Evolutionary conservation across 1,139 yeast genomes (phyloP), one percentile per base, ranked within the genome.

Genomic region (Chernovozyma sophiae-reginae): DNA sequence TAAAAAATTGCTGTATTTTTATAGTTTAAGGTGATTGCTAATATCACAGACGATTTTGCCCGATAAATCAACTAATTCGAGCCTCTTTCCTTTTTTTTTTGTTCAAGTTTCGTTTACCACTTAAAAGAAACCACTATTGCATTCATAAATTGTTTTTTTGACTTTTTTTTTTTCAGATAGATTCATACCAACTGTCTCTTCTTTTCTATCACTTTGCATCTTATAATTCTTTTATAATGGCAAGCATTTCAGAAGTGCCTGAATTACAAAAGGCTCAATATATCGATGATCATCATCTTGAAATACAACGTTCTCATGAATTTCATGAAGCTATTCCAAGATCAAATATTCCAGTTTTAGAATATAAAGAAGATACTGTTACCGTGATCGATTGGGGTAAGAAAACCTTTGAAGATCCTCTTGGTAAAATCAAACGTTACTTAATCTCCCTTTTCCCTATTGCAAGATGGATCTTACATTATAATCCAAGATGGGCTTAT

Each of bases 391-490:
- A 71, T 34, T 80, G 77, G 68, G 57, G 61, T 1, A 53, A 55
- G 40, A 46, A 59, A 5, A 44, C 69, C 1, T 52, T 70, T 31
- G 45, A 52, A 16, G 44, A 69, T 41, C 86, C 90, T 0, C 43
- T 57, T 3, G 44, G 49, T 2, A 65, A 62, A 36, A 42, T 65
- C 28, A 51, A 51, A 14, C 40, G 63, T 29, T 89, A 89, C 51
- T 40, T 80, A 3, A 43, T 65, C 15, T 81, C 92, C 2, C 56
- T 89, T 31, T 86, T 89, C 56, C 97, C 97, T 4, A 81, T 90
- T 32, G 59, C 77, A 2, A 64, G 68, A 17, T 89, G 97, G 97
- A 79, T 89, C 38, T 75, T 83, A 43, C 86, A 87, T 53, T 90
- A 89, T 61, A 90, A 90, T 53, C 53, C 69, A 13, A 72, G 72